A percentile compares a stretch with the other conserved stretches of the same genome.
phyloP scores from a whole-genome alignment of 768 basidiomycete genomes.

The Boletus sensibilis region DNA sequence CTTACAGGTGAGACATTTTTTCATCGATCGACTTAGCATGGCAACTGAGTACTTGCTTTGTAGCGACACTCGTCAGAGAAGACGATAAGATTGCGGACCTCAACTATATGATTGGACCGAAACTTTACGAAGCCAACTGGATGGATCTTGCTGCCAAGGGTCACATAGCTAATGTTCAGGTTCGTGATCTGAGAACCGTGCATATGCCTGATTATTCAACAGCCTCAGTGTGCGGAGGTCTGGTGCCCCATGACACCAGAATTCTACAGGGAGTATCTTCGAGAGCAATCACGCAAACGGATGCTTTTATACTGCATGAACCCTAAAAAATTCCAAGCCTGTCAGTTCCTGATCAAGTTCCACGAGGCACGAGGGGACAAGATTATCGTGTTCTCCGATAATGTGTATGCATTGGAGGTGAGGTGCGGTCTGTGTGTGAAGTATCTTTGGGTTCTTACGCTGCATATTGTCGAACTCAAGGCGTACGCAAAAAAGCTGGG shows the following conservation, averaged over 20 bases:
- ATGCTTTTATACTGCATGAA: constrained; percentile 99
- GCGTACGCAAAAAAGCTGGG: constrained; percentile 91
- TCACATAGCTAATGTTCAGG: constrained; percentile 99
- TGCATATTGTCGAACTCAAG: constrained; percentile 36
- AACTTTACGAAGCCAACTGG: constrained; percentile 99
- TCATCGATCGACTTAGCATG: background rate
- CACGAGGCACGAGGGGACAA: constrained; percentile 98
- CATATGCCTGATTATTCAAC: constrained; percentile 1
- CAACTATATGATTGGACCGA: constrained; percentile 99
- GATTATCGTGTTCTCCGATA: constrained; percentile 99
- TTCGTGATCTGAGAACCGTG: constrained; percentile 34
- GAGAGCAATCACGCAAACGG: constrained; percentile 87
- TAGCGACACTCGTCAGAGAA: constrained; percentile 96
- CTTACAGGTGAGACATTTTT: constrained; percentile 68
- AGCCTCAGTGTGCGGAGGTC: constrained; percentile 88
- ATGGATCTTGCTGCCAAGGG: constrained; percentile 99
- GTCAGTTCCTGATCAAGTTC: constrained; percentile 97
- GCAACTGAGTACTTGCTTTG: constrained; percentile 1
- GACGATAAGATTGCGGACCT: constrained; percentile 98
- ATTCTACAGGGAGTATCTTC: constrained; percentile 96
- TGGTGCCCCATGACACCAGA: constrained; percentile 99
- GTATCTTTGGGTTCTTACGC: background rate
- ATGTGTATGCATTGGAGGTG: constrained; percentile 95
- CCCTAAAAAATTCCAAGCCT: constrained; percentile 98
- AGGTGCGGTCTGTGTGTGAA: constrained; percentile 12